Evolutionary conservation across 2,329 filamentous ascomycete species (phyloP), one percentile per base, ranked within the genome.

Genomic region (Verticillium albo-atrum): DNA sequence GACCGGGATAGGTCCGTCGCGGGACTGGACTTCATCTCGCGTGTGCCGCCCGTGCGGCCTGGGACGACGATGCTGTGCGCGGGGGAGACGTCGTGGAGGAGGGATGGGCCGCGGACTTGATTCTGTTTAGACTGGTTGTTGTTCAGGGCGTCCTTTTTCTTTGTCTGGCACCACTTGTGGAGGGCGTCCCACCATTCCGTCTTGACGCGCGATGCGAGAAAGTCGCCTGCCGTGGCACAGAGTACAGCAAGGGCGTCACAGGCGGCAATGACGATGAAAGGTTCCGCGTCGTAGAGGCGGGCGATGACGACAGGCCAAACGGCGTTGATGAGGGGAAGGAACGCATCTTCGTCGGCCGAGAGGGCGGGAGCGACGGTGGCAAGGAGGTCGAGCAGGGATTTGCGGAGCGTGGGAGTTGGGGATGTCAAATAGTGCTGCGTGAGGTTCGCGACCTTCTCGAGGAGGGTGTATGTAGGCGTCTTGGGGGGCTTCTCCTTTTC

Each of bases 381-480:
- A 14, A 98, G 83, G 6, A 98, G 85, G 17, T 86, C 83, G 10
- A 99, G 84, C 3, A 99, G 82, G 1, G 89, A 91, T 30, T 86
- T 86, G 47, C 94, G 88, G 9, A 99, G 82, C 12, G 86, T 84
- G 0, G 93, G 87, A 0, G 92, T 93, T 0, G 91, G 88, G 0
- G 92, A 93, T 6, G 94, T 92, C 12, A 99, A 83, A 72, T 97
- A 95, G 70, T 97, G 89, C 68, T 97, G 93, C 5, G 92, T 94
- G 1, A 96, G 85, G 55, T 85, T 84, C 26, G 92, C 86, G 59
- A 99, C 95, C 60, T 88, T 89, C 34, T 92, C 82, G 3, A 98
- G 84, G 12, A 97, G 82, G n/a, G 81, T 81, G 72, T 96, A 96
- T 0, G 90, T 91, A 64, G 90, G 89, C 53, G 89, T 90, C 35